phyloP scores from a whole-genome alignment of 2,329 filamentous ascomycete genomes.

The Chaetomium globosum region DNA sequence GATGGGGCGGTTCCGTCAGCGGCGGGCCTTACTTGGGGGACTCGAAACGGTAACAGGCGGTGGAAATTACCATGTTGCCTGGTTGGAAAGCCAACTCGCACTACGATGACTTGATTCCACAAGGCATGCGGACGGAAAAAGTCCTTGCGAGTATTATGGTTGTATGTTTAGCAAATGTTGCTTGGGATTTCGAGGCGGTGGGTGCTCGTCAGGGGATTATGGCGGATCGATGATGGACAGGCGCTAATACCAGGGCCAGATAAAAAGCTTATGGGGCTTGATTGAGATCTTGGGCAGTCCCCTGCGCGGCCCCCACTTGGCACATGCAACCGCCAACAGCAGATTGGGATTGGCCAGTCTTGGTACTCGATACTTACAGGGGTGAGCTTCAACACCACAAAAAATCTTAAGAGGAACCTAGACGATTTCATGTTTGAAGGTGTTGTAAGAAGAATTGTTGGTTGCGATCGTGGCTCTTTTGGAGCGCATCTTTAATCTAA shows the following conservation, averaged over 20 bases:
- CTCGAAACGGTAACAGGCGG: not conserved
- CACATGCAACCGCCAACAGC: conserved; percentile 25
- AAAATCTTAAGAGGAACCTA: conserved; percentile 20
- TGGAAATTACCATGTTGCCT: conserved; percentile 34
- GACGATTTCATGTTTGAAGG: conserved; percentile 6
- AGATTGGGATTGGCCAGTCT: conserved; percentile 25
- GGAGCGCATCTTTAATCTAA: not conserved
- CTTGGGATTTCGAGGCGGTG: conserved; percentile 9
- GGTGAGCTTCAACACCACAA: conserved; percentile 16
- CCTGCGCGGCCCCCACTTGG: conserved; percentile 12
- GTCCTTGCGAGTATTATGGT: not conserved
- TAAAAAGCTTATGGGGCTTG: not conserved
- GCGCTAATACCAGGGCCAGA: not conserved
- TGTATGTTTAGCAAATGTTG: not conserved
- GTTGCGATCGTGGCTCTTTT: not conserved
- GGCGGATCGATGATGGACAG: conserved; percentile 5
- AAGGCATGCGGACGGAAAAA: conserved; percentile 32
- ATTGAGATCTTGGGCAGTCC: not conserved
- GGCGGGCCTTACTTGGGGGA: not conserved
- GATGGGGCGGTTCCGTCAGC: conserved; percentile 19
- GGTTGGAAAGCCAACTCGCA: conserved; percentile 35
- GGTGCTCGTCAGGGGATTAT: not conserved
- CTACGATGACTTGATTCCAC: conserved; percentile 36
- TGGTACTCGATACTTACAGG: conserved; percentile 11
- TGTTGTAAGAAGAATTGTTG: not conserved